Conservation (phyloP, 2,329 filamentous ascomycete genomes). For the Diaporthe longicolla region DNA sequence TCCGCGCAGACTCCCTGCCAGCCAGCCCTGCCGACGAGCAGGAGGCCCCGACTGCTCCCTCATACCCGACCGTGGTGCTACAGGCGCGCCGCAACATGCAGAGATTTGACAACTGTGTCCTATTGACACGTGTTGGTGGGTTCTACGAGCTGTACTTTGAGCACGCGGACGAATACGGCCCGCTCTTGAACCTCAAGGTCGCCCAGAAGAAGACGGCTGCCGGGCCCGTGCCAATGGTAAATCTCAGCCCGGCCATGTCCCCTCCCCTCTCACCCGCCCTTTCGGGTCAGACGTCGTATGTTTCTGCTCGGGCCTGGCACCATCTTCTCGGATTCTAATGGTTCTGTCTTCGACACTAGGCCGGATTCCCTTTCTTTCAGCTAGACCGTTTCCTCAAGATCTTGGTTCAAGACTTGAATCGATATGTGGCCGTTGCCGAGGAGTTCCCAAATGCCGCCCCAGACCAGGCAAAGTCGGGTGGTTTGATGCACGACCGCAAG, state of each 20-base stretch:
- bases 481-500: slow-evolving; percentile 85
- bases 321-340: slow-evolving; percentile 45
- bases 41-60: slow-evolving; percentile 61
- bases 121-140: slow-evolving; percentile 91
- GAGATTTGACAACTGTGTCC: slow-evolving; percentile 89
- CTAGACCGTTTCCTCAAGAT: slow-evolving; percentile 93
- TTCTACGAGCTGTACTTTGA: slow-evolving; percentile 99
- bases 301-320: slow-evolving; percentile 34
- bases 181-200: slow-evolving; percentile 89
- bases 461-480: slow-evolving; percentile 80
- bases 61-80: slow-evolving; percentile 89
- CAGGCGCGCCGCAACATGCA: slow-evolving; percentile 92
- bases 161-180: slow-evolving; percentile 90
- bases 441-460: slow-evolving; percentile 84
- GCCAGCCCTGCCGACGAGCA: slow-evolving; percentile 51
- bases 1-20: slow-evolving; percentile 54
- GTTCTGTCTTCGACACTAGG: slow-evolving; percentile 61
- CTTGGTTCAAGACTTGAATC: slow-evolving; percentile 90
- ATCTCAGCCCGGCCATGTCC: slow-evolving; percentile 36
- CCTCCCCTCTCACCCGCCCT: slow-evolving; percentile 23
- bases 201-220: slow-evolving; percentile 84
- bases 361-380: slow-evolving; percentile 94
- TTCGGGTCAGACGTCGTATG: slow-evolving; percentile 39
- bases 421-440: slow-evolving; percentile 94
- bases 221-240: slow-evolving; percentile 87